A percentile compares a stretch with the other conserved stretches of the same genome.
These are phyloP conservation scores for Globisporangium emineosum DNA, from an alignment of 352 stramenopile genomes.

Conservation along the genomic window DNA sequence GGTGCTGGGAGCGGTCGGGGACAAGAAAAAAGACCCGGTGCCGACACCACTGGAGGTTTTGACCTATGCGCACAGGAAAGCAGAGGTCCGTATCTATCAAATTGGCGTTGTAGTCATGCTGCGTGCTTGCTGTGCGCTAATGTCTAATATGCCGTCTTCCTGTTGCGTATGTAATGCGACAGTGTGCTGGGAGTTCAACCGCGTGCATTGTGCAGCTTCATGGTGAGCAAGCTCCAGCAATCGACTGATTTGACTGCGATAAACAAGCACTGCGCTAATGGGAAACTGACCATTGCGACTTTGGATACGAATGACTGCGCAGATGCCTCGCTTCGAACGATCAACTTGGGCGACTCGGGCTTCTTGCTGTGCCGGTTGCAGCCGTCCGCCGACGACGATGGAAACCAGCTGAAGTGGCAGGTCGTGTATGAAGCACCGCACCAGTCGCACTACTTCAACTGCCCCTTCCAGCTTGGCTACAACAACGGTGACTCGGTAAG, in stretches of 20 bases:
- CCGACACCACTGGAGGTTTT: slow-evolving; percentile 69
- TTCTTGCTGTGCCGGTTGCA: slow-evolving; percentile 87
- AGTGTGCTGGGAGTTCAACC: slow-evolving; percentile 82
- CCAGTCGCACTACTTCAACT: slow-evolving; percentile 97
- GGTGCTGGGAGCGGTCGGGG: slow-evolving; percentile 20
- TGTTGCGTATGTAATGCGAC: neutral
- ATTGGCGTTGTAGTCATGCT: neutral
- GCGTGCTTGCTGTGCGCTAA: neutral
- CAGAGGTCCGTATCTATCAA: slow-evolving; percentile 37
- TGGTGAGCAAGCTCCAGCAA: slow-evolving; percentile 27
- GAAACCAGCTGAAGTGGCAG: slow-evolving; percentile 45
- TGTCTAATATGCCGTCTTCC: neutral
- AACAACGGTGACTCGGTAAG: slow-evolving; percentile 87
- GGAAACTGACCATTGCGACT: neutral
- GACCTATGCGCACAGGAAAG: slow-evolving; percentile 57
- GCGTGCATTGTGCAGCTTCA: slow-evolving; percentile 82
- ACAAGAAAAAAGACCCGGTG: slow-evolving; percentile 18
- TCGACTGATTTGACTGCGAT: neutral
- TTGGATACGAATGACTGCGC: neutral
- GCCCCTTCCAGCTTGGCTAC: slow-evolving; percentile 91
- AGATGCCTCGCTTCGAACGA: slow-evolving; percentile 65
- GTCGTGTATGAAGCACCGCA: slow-evolving; percentile 88
- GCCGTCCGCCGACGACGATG: slow-evolving; percentile 26
- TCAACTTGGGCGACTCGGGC: slow-evolving; percentile 95
- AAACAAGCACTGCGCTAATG: neutral